Percentiles rank a stretch among this genome's conserved stretches.
Conservation (phyloP, 805 yeast genomes). For the Tetrapisispora nanseiensis region DNA sequence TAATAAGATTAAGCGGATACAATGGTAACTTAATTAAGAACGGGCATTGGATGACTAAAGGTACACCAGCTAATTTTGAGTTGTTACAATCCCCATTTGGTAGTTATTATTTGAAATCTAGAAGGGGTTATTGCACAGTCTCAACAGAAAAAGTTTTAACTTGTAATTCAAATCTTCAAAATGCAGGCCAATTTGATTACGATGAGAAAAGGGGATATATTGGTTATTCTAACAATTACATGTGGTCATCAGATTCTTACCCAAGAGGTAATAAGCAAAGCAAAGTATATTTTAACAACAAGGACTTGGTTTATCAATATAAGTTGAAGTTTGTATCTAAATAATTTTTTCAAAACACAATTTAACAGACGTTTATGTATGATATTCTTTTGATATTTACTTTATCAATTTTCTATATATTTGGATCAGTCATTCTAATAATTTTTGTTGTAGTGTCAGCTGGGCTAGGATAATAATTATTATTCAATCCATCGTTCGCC, state of each 20-base stretch:
- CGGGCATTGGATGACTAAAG: constrained; percentile 74
- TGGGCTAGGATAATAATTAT: constrained; percentile 1
- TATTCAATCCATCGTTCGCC: not conserved
- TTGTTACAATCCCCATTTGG: constrained; percentile 54
- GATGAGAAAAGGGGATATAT: constrained; percentile 36
- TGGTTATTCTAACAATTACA: constrained; percentile 50
- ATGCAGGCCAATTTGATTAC: constrained; percentile 50
- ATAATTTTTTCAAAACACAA: not conserved
- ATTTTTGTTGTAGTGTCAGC: constrained; percentile 4
- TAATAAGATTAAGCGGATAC: constrained; percentile 27
- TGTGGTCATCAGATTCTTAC: constrained; percentile 46
- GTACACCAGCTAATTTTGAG: constrained; percentile 76
- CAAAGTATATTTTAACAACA: constrained; percentile 33
- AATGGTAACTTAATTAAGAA: constrained; percentile 59
- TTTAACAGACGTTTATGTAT: not conserved
- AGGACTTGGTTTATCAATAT: constrained; percentile 30
- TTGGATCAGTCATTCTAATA: constrained; percentile 4
- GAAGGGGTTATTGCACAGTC: constrained; percentile 66
- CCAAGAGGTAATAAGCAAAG: constrained; percentile 41
- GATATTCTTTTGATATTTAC: not conserved
- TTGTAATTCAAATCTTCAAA: constrained; percentile 27
- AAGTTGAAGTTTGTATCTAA: constrained; percentile 29
- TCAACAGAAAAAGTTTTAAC: constrained; percentile 21
- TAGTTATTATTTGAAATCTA: constrained; percentile 58
- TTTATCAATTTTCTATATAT: constrained; percentile 1